Conservation (phyloP, 352 stramenopile species). For the Phytophthora citrophthora region DNA sequence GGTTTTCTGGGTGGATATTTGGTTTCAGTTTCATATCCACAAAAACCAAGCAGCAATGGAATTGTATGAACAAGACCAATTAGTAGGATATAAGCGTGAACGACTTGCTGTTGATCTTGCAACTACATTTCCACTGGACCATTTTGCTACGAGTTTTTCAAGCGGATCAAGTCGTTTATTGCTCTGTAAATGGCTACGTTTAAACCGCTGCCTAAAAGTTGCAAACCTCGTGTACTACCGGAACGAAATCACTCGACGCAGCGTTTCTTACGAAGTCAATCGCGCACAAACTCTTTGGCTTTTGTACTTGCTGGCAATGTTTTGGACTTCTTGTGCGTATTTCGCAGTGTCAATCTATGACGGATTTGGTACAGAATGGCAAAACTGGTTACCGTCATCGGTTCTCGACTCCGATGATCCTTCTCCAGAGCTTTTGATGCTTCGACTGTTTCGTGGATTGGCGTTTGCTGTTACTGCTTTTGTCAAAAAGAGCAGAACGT, state of each 20-base stretch:
- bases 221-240: conserved; percentile 61
- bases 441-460: conserved; percentile 55
- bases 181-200: conserved; percentile 45
- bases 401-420: conserved; percentile 39
- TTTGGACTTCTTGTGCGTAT: conserved; percentile 70
- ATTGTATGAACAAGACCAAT: conserved; percentile 66
- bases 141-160: conserved; percentile 39
- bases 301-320: conserved; percentile 65
- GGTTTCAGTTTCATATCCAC: conserved; percentile 66
- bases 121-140: conserved; percentile 57
- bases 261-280: conserved; percentile 66
- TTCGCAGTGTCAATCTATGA: conserved; percentile 66
- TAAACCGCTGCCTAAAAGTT: conserved; percentile 68
- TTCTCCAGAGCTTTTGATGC: conserved; percentile 36
- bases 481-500: conserved; percentile 66
- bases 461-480: conserved; percentile 63
- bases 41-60: conserved; percentile 61
- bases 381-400: conserved; percentile 53
- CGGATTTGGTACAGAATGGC: conserved; percentile 57
- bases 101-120: conserved; percentile 47
- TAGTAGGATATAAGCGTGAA: conserved; percentile 61
- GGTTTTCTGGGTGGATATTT: conserved; percentile 63
- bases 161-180: conserved; percentile 6
- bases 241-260: conserved; percentile 67
- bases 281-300: conserved; percentile 59